phyloP scores from a whole-genome alignment of 2,329 filamentous ascomycete genomes.

The Diaporthe citriasiana region DNA sequence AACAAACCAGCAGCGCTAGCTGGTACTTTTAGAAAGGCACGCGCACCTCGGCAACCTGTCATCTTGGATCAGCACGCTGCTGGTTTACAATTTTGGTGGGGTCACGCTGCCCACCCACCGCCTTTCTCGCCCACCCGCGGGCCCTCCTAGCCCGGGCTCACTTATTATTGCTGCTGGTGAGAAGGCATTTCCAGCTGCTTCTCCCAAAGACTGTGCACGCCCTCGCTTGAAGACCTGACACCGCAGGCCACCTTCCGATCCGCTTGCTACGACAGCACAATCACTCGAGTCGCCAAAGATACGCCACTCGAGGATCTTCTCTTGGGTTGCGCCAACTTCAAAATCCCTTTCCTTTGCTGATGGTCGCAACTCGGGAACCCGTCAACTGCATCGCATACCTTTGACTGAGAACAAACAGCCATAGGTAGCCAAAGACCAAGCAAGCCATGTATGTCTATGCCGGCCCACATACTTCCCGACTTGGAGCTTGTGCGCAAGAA shows the following conservation, averaged over 20 bases:
- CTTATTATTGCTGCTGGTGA: constrained; percentile 15
- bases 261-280: constrained; percentile 5
- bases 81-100: constrained; percentile 23
- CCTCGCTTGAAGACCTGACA: background rate
- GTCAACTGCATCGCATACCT: constrained; percentile 1
- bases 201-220: constrained; percentile 17
- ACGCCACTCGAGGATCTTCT: background rate
- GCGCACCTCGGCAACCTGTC: constrained; percentile 36
- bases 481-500: background rate
- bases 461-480: background rate
- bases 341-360: background rate
- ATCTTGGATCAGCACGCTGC: constrained; percentile 26
- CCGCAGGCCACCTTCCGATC: constrained; percentile 10
- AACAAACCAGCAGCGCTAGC: constrained; percentile 34
- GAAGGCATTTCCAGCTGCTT: constrained; percentile 8
- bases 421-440: background rate
- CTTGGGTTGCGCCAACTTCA: constrained; percentile 21
- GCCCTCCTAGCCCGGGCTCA: constrained; percentile 6
- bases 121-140: constrained; percentile 22
- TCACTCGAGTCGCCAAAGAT: constrained; percentile 1
- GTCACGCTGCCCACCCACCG: constrained; percentile 36
- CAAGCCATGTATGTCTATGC: background rate
- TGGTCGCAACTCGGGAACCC: constrained; percentile 16
- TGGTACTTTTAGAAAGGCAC: constrained; percentile 28
- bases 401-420: background rate